Percentiles rank a stretch among this genome's conserved stretches.
These are phyloP conservation scores for Pleurotus ostreatus DNA, from an alignment of 768 basidiomycete species.

Conservation along the genomic window DNA sequence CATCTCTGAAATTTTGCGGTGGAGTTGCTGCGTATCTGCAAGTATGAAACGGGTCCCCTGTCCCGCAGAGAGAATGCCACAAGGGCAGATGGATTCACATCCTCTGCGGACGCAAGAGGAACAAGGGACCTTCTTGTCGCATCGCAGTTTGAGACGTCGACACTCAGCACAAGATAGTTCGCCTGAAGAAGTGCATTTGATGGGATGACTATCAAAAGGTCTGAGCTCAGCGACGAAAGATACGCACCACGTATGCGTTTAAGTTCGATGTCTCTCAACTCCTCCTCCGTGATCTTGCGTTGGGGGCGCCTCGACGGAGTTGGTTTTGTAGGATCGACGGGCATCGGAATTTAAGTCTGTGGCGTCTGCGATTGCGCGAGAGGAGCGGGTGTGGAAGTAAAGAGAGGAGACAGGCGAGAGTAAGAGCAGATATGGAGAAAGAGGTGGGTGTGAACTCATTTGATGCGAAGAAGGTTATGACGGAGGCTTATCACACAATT, in stretches of 20 bases:
- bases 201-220: conserved; percentile 1
- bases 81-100: conserved; percentile 63
- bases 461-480: too few species aligned
- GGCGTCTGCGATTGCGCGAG: conserved; percentile 3
- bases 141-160: conserved; percentile 40
- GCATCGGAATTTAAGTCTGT: conserved; percentile 27
- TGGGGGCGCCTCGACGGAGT: conserved; percentile 33
- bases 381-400: conserved; percentile 1
- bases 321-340: conserved; percentile 36
- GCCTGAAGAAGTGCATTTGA: conserved; percentile 21
- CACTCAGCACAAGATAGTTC: conserved; percentile 55
- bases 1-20: conserved; percentile 64
- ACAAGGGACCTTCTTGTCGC: conserved; percentile 51
- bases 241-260: conserved; percentile 41
- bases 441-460: conserved; percentile 4
- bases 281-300: conserved; percentile 45
- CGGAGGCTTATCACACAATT: too few species aligned
- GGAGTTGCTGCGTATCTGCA: conserved; percentile 62
- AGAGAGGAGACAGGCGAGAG: neutral
- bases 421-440: conserved; percentile 5
- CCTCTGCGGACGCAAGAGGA: conserved; percentile 50
- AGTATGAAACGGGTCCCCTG: conserved; percentile 60
- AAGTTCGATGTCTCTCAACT: conserved; percentile 47
- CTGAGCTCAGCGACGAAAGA: neutral
- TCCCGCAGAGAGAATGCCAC: conserved; percentile 49